Base-by-base conservation (phyloP, 805 yeast species). In the Saccharomycopsis amapae region DNA sequence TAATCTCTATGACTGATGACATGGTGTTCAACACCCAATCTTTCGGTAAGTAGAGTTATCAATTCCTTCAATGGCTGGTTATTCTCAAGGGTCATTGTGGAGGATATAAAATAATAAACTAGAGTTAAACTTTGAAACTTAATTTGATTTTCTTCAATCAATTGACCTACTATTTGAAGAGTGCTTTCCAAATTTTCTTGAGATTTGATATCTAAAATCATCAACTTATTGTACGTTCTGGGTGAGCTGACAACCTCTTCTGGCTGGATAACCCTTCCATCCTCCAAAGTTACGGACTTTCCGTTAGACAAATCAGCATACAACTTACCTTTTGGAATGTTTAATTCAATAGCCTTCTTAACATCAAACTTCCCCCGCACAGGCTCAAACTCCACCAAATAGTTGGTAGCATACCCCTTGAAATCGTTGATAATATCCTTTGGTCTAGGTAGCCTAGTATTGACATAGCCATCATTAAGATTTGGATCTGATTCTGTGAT, bases 91-190 rank as follows among this genome's bases (percentile, higher is more conserved):
- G 77, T 75, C 1, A 85, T 67, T 1, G 70, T 74, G 4, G 70
- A 75, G n/a, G 84, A 93, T 23, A 93, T 63, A 47, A 86, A 75
- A 62, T 86, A 95, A 59, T 85, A 88, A 1, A 88, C 82, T 1
- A 74, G 24, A 19, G 6, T 48, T 12, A 42, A 10, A 38, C 26
- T 26, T 23, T 34, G 17, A 30, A 12, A 17, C 20, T 12, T 24
- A 17, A 2, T 38, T 17, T 6, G 24, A 23, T 23, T 26, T 9
- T 38, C 20, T 26, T n/a, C 36, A 40, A 34, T 26, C 12, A 22
- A 18, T n/a, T n/a, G n/a, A n/a, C n/a, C n/a, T 42, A 42, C 2
- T 42, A 4, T 23, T 36, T 34, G 4, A 10, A 64, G 19, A 0
- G 68, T 62, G 10, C 49, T 60, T 17, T 51, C 53, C 13, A 77